Conservation (phyloP, 495 filamentous ascomycete genomes). For the Massariosphaeria phaeospora region DNA sequence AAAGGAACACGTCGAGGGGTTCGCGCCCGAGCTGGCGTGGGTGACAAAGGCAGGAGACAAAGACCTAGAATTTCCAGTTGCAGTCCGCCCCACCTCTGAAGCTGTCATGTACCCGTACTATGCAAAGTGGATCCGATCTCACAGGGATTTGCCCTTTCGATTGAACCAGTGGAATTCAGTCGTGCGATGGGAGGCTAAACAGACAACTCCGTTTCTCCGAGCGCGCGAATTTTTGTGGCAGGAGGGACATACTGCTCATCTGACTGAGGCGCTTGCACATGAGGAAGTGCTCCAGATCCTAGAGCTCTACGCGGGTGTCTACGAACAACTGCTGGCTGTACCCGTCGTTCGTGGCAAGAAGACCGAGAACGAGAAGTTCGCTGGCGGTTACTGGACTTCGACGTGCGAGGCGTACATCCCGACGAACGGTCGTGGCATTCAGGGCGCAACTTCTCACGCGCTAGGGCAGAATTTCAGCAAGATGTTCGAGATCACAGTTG, state of each 20-base stretch:
- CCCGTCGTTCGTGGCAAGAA: slow-evolving; percentile 88
- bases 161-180: slow-evolving; percentile 99
- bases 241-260: slow-evolving; percentile 93
- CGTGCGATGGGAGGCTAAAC: slow-evolving; percentile 97
- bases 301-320: slow-evolving; percentile 85
- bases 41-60: slow-evolving; percentile 93
- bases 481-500: slow-evolving; percentile 97
- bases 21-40: slow-evolving; percentile 97
- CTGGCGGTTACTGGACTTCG: slow-evolving; percentile 87
- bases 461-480: slow-evolving; percentile 96
- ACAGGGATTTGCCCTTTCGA: slow-evolving; percentile 86
- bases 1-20: slow-evolving; percentile 96
- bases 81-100: slow-evolving; percentile 92
- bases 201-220: slow-evolving; percentile 89
- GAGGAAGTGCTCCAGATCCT: slow-evolving; percentile 88
- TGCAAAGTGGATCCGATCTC: slow-evolving; percentile 89
- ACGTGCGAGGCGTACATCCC: slow-evolving; percentile 80
- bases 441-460: slow-evolving; percentile 90
- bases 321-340: slow-evolving; percentile 88
- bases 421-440: slow-evolving; percentile 89
- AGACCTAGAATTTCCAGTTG: slow-evolving; percentile 88
- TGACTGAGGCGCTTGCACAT: slow-evolving; percentile 69
- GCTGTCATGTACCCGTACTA: slow-evolving; percentile 96
- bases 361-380: slow-evolving; percentile 94
- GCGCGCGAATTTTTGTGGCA: slow-evolving; percentile 97